Evolutionary conservation across 2,329 filamentous ascomycete species (phyloP), one percentile per base, ranked within the genome.

Genomic region (Magnaporthales sp.): DNA sequence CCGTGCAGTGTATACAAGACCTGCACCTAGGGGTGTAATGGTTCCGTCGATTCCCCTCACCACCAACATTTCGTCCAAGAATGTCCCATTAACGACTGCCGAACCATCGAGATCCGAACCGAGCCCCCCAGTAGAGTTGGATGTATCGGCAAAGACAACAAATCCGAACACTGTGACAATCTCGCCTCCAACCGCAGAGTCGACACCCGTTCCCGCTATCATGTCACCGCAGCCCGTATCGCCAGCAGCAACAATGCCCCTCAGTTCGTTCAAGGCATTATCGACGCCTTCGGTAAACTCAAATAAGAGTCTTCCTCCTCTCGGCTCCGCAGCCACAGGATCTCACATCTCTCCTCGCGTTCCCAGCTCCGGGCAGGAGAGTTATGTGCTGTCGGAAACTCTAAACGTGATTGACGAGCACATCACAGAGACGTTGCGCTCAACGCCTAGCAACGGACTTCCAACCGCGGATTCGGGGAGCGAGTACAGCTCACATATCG

Each of bases 381-480:
- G 88, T 74, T 90, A 91, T 11, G 93, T 97, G 64, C 90, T 98
- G 81, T 93, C 93, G 75, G 93, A 98, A 76, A 97, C 94, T 0
- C 80, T 98, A 65, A 97, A 93, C 73, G 94, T 98, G 67, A 98
- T 98, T 73, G 90, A 98, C 76, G 94, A 98, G 78, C 94, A 97
- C 75, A 97, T 98, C 72, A 97, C 92, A 58, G 91, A 97, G 75
- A 66, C 64, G 0, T 86, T 98, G 70, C 81, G 85, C 68, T 84
- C 84, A 22, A 79, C 84, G 7, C 79, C 81, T 5, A 81, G 78
- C 68, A 84, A 80, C 68, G 84, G 86, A 29, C 80, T 85, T 70
- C 73, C 83, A 66, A 77, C 79, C 65, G 92, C 88, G 69, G 92
- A 96, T 76, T 96, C 93, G 1, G 91, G 89, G 64, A 97, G 92